Evolutionary conservation across 1,139 yeast genomes (phyloP), one percentile per base, ranked within the genome.

Genomic region (Protomyces gravidus): DNA sequence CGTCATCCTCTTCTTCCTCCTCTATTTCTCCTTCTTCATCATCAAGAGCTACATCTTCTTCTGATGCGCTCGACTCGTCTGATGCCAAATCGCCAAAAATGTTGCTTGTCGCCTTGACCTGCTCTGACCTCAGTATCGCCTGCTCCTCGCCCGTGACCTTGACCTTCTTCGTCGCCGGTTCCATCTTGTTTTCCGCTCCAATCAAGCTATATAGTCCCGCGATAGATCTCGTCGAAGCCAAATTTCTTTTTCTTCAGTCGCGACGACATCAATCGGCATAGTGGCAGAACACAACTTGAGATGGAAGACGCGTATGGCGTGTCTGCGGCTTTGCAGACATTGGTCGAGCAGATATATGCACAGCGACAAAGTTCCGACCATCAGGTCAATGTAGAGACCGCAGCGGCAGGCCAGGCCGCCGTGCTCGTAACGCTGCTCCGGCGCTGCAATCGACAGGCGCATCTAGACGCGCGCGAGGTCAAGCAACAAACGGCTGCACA

Each of bases 401-500:
- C 42, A 6, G 17, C 7, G 11, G 42, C 42, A 15, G 13, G 13
- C 7, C 17, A 17, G 21, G 11, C 19, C 9, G 42, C 42, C 23
- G 23, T 36, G 23, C 42, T 36, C 5, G 23, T 36, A 2, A 36
- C 42, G 21, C 19, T 36, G 21, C 42, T 36, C 5, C 42, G 42
- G 23, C 21, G 42, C 21, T 36, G 42, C 17, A 36, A 36, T 9
- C 42, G 42, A 5, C 42, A 36, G 17, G 42, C 42, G 21, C 42
- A 36, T 17, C 42, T 36, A 19, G 42, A 36, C 11, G 42, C 42
- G 21, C 42, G 42, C 42, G 45, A 57, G 2, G 63, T 65, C 9
- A 66, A 66, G 57, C 67, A 65, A 11, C 61, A 55, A 5, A 68
- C 72, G 3, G 55, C 61, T 2, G 60, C 56, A n/a, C 64, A 65